phyloP scores from a whole-genome alignment of 768 basidiomycete genomes.

The Suillus tomentosus region DNA sequence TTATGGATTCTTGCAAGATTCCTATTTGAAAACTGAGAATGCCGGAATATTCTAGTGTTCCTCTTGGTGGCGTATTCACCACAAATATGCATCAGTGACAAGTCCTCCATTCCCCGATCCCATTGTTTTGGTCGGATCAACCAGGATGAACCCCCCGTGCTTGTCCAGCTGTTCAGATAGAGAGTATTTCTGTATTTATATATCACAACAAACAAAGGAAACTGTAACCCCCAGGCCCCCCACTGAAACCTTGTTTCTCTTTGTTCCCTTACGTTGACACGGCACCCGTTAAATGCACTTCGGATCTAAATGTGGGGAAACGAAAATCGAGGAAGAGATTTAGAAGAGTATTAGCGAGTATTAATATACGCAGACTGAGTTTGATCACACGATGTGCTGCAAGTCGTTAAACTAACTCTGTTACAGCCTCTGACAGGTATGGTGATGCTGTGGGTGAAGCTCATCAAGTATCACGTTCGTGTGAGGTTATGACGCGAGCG shows the following conservation, averaged over 20 bases:
- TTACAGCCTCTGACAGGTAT: not conserved
- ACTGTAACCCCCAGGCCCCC: not conserved
- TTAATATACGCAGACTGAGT: not conserved
- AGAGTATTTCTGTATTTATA: not conserved
- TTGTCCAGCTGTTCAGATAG: not conserved
- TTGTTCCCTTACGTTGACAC: conserved; percentile 6
- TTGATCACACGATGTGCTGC: not conserved
- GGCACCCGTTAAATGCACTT: not conserved
- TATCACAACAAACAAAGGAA: not conserved
- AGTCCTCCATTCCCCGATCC: conserved; percentile 10
- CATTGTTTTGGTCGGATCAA: conserved; percentile 8
- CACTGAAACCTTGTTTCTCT: not conserved
- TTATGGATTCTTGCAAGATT: not conserved
- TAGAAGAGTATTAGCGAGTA: not conserved
- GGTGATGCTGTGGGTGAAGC: too few species aligned
- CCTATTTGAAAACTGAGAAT: not conserved
- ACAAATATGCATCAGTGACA: not conserved
- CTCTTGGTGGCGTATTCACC: not conserved
- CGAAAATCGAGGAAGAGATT: conserved; percentile 1
- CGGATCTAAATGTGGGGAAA: conserved; percentile 9
- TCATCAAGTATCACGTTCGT: not conserved
- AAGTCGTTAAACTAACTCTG: not conserved
- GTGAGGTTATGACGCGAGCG: not conserved
- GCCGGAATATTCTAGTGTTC: conserved; percentile 4
- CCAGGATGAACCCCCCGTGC: not conserved